Conservation (phyloP, 1,139 yeast genomes). For the Protomyces inouyei region DNA sequence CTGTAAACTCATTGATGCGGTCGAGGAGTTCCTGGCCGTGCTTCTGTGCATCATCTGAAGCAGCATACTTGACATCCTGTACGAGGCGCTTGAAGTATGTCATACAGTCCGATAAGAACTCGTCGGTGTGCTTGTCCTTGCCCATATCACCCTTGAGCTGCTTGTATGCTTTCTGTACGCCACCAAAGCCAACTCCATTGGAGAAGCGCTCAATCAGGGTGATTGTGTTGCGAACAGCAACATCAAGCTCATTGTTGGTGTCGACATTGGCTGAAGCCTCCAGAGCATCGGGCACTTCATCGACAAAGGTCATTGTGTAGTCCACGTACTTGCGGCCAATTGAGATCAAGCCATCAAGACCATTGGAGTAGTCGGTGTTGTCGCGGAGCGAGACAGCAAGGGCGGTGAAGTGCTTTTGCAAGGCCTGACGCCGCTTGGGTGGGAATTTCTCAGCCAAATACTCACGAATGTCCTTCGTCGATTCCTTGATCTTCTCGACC, state of each 20-base stretch:
- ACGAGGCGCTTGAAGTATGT: slow-evolving; percentile 20
- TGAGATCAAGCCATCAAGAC: slow-evolving; percentile 21
- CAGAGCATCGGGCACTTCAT: slow-evolving; percentile 9
- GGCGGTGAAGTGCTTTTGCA: slow-evolving; percentile 18
- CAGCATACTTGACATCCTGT: slow-evolving; percentile 18
- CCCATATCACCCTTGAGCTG: slow-evolving; percentile 17
- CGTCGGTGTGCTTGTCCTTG: slow-evolving; percentile 16
- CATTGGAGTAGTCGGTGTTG: slow-evolving; percentile 23
- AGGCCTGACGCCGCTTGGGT: slow-evolving; percentile 11
- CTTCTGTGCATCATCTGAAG: slow-evolving; percentile 20
- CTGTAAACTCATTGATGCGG: slow-evolving; percentile 13
- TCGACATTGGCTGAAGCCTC: slow-evolving; percentile 9
- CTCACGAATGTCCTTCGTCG: slow-evolving; percentile 16
- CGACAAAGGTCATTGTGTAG: slow-evolving; percentile 21
- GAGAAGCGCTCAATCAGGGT: slow-evolving; percentile 23
- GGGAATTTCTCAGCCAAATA: slow-evolving; percentile 20
- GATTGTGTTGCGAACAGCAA: slow-evolving; percentile 12
- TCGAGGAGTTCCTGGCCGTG: slow-evolving; percentile 21
- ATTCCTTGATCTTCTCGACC: slow-evolving; percentile 19
- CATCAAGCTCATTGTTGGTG: slow-evolving; percentile 18
- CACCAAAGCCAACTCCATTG: slow-evolving; percentile 16
- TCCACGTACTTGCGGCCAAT: slow-evolving; percentile 22
- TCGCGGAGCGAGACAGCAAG: slow-evolving; percentile 21
- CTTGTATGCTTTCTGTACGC: slow-evolving; percentile 16
- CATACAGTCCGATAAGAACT: slow-evolving; percentile 19